Evolutionary conservation across 208 protist species (phyloP).

Genomic region (Crithidia expoeki): DNA sequence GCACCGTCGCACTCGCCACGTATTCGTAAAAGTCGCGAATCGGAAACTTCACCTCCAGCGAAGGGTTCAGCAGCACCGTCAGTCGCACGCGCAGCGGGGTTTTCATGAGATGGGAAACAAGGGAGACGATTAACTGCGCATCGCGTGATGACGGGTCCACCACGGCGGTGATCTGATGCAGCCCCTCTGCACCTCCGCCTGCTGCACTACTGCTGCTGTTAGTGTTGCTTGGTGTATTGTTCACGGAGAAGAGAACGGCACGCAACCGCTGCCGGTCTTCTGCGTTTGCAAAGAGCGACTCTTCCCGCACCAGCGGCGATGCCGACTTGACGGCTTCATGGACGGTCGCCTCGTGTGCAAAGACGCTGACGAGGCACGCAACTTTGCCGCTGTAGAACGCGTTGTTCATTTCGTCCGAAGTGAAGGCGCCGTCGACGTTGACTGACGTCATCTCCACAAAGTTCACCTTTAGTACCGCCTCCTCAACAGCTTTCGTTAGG

Average conservation of each 20-base stretch:
- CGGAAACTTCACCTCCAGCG: slow-evolving; percentile 58
- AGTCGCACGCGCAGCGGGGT: slow-evolving; percentile 50
- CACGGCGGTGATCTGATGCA: slow-evolving; percentile 67
- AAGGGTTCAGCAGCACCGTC: slow-evolving; percentile 80
- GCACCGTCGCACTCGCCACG: slow-evolving; percentile 60
- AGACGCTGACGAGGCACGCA: slow-evolving; percentile 37
- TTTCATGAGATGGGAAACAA: slow-evolving; percentile 70
- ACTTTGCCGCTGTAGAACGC: slow-evolving; percentile 49
- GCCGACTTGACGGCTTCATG: not conserved
- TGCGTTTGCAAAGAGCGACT: not conserved
- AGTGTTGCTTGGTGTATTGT: slow-evolving; percentile 9
- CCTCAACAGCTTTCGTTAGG: slow-evolving; percentile 28
- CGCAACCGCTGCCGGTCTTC: slow-evolving; percentile 17
- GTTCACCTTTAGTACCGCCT: slow-evolving; percentile 37
- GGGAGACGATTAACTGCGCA: slow-evolving; percentile 84
- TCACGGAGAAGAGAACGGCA: slow-evolving; percentile 18
- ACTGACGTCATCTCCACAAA: slow-evolving; percentile 37
- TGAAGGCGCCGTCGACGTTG: slow-evolving; percentile 13
- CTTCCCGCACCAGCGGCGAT: slow-evolving; percentile 5
- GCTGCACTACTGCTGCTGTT: not conserved
- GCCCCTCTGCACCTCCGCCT: not conserved
- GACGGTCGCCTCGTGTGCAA: slow-evolving; percentile 1
- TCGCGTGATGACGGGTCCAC: slow-evolving; percentile 88
- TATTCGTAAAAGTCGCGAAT: slow-evolving; percentile 93
- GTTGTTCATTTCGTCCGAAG: slow-evolving; percentile 37